Base-by-base conservation (phyloP, 2,329 filamentous ascomycete genomes). In the Fusarium illudens region DNA sequence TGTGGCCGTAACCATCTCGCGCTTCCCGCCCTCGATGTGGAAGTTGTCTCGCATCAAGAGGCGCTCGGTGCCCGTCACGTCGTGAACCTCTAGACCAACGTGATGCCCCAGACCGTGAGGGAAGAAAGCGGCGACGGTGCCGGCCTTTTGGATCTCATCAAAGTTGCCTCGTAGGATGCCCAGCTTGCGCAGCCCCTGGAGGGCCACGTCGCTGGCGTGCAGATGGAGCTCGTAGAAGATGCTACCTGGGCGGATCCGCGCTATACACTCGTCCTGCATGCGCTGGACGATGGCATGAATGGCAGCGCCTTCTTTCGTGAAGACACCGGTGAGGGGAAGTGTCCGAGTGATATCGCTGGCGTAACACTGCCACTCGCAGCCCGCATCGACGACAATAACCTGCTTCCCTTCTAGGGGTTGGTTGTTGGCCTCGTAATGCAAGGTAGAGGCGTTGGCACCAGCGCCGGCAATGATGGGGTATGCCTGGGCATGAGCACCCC, bases 341-440 rank as follows among this genome's bases (percentile, higher is more conserved):
- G 94, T 96, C 34, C 95, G 88, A 0, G 96, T 98, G 27, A 98
- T 89, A 78, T 98, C 95, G 60, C 91, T 92, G 29, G 93, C 93
- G 77, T 99, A 98, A 71, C 91, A 90, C 50, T 89, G 81, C 79
- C 89, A 97, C 79, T 98, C 95, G 69, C 90, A 91, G 3, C 93
- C 94, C 2, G 95, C 94, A 76, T 99, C 95, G 5, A 99, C 83
- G 19, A 96, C 89, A 30, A 98, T 82, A 29, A 94, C 84, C 74
- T 94, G 88, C 60, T 90, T 86, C 25, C 90, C 88, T 3, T 81
- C 80, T 17, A 98, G 86, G 1, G 89, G 80, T 71, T 91, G 86
- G 73, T 96, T 85, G 76, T 99, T 98, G 55, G 86, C 87, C 42
- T 87, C 86, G 78, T 99, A 99, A 79, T 99, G 96, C 37, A 98